A percentile compares a stretch with the other conserved stretches of the same genome.
Evolutionary conservation across 768 basidiomycete genomes (phyloP).

Genomic region (Agaricus subrufescens): DNA sequence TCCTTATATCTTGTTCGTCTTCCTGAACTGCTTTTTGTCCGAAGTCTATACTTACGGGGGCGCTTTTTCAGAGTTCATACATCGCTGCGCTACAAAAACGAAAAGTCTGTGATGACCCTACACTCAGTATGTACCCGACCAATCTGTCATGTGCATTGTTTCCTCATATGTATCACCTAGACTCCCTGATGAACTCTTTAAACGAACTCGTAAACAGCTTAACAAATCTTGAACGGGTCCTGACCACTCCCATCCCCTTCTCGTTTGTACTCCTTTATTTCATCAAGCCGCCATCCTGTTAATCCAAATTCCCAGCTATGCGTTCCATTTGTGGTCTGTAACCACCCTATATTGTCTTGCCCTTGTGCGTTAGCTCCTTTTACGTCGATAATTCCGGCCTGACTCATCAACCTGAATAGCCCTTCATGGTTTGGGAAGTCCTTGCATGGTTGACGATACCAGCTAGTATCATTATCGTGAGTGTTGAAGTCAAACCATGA

Average conservation of each 20-base stretch:
- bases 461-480: constrained; percentile 46
- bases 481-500: constrained; percentile 13
- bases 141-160: background rate
- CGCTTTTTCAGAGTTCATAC: constrained; percentile 52
- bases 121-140: constrained; percentile 41
- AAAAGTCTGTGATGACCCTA: constrained; percentile 54
- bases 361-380: background rate
- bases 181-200: constrained; percentile 40
- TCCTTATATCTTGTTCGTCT: constrained; percentile 57
- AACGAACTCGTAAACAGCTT: constrained; percentile 59
- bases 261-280: constrained; percentile 37
- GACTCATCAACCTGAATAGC: constrained; percentile 28
- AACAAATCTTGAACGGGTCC: constrained; percentile 66
- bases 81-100: constrained; percentile 53
- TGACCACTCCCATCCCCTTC: constrained; percentile 75
- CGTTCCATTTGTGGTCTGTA: constrained; percentile 64
- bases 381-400: background rate
- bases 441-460: constrained; percentile 63
- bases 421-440: constrained; percentile 54
- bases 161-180: constrained; percentile 22
- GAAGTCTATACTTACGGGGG: background rate
- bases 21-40: background rate
- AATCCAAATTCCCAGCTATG: constrained; percentile 39
- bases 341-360: background rate
- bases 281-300: background rate